Base-by-base conservation (phyloP, 1,284 basidiomycete species). In the Thelephora terrestris region DNA sequence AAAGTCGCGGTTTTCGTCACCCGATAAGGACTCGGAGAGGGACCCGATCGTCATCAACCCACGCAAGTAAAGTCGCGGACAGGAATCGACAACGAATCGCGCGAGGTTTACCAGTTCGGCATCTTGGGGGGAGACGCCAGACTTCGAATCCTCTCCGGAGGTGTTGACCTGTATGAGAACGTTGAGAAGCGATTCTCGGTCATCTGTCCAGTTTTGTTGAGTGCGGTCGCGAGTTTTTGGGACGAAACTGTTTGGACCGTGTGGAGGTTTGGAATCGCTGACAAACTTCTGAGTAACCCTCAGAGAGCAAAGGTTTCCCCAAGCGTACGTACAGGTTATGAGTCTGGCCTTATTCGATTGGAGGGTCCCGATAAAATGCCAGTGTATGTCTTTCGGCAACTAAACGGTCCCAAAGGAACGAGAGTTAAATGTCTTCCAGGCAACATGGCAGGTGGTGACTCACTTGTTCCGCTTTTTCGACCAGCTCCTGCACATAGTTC, bases 41-140 rank as follows among this genome's bases (percentile, higher is more conserved):
- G 91, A 81, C 2, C 96, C 95, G 57, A 99, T 99, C 0, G 95
- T 98, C 95, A 99, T 99, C 36, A 99, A 68, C 4, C 95, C 96
- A 38, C 81, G 76, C 2, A 99, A 67, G 17, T 73, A 74, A 32
- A 99, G 73, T 17, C 70, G 71, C 0, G 88, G 85, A 62, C 95
- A 99, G 25, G 73, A 64, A 1, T 66, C 64, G 50, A 94, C 61
- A 60, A 99, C 74, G 57, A 89, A 79, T 39, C 64, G 68, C 1
- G 89, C 92, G 16, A 98, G 75, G 43, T 74, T 65, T 32, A 76
- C 65, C 23, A 93, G 70, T 25, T 84, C 80, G 2, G 75, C 53
- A 12, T 54, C 64, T 25, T 89, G 68, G 1, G 87, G 81, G 10
- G 79, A 60, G 1, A 98, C 67, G 1, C 96, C 96, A 1, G 91